phyloP scores from a whole-genome alignment of 352 stramenopile species.

The Nothophytophthora sp. region DNA sequence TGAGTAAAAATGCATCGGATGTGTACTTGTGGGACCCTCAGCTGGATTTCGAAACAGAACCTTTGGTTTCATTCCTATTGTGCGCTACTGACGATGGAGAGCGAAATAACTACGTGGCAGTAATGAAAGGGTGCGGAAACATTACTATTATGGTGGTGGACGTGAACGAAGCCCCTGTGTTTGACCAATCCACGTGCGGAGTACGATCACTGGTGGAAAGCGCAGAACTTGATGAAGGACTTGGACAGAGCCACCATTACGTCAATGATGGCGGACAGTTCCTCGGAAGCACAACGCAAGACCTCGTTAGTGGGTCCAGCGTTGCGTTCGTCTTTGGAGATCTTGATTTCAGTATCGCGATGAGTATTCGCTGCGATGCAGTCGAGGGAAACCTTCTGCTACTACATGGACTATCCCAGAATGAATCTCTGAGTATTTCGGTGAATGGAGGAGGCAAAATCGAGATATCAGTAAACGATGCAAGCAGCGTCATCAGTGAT shows the following conservation, averaged over 20 bases:
- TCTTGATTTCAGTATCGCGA: slow-evolving; percentile 42
- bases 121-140: slow-evolving; percentile 48
- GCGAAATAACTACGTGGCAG: slow-evolving; percentile 38
- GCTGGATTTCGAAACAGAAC: slow-evolving; percentile 42
- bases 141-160: slow-evolving; percentile 39
- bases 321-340: slow-evolving; percentile 45
- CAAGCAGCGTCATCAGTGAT: not conserved
- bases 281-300: slow-evolving; percentile 17
- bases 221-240: slow-evolving; percentile 13
- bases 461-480: no score
- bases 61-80: slow-evolving; percentile 29
- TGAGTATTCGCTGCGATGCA: slow-evolving; percentile 22
- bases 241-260: slow-evolving; percentile 13
- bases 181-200: slow-evolving; percentile 5
- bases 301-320: not conserved
- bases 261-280: slow-evolving; percentile 14
- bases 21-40: slow-evolving; percentile 27
- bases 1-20: slow-evolving; percentile 23
- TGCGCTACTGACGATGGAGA: slow-evolving; percentile 57
- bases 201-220: slow-evolving; percentile 3
- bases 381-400: slow-evolving; percentile 13
- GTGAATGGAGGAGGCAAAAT: slow-evolving; percentile 8
- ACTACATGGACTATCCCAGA: not conserved
- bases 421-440: slow-evolving; percentile 16
- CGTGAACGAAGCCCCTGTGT: slow-evolving; percentile 41